Evolutionary conservation across 768 basidiomycete genomes (phyloP).

Genomic region (Mycena metata): DNA sequence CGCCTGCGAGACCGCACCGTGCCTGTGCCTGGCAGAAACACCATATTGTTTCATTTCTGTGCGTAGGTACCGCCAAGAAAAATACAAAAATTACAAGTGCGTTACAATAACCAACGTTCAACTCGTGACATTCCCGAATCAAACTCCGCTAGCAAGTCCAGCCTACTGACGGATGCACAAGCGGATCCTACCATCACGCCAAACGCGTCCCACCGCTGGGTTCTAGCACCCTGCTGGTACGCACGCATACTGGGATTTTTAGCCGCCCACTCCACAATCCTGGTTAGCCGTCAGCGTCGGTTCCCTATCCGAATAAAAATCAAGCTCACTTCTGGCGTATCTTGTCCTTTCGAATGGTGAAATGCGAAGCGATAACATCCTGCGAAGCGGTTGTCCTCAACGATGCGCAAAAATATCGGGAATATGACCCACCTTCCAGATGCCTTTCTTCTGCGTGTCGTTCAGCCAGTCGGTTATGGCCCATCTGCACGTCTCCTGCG

Average conservation of each 20-base stretch:
- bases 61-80: background rate
- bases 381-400: conserved; percentile 38
- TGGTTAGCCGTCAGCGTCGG: conserved; percentile 30
- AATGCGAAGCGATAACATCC: conserved; percentile 67
- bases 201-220: background rate
- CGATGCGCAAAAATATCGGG: background rate
- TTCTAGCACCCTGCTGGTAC: conserved; percentile 30
- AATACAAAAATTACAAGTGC: conserved; percentile 13
- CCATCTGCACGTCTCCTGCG: conserved; percentile 61
- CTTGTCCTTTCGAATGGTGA: conserved; percentile 54
- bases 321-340: conserved; percentile 58
- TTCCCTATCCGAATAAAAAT: conserved; percentile 8
- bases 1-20: background rate
- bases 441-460: conserved; percentile 54
- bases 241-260: conserved; percentile 46
- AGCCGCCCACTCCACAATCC: conserved; percentile 53
- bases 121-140: conserved; percentile 54
- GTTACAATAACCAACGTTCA: conserved; percentile 30
- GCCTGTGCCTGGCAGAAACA: conserved; percentile 21
- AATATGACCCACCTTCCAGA: conserved; percentile 59
- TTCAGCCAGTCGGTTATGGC: conserved; percentile 68
- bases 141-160: conserved; percentile 53
- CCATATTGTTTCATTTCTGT: background rate
- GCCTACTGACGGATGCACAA: conserved; percentile 20
- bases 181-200: conserved; percentile 18